A percentile compares a stretch with the other conserved stretches of the same genome.
These are phyloP conservation scores for Solanum chiquidenum DNA, from an alignment of 257 asterid genomes.

Conservation along the genomic window DNA sequence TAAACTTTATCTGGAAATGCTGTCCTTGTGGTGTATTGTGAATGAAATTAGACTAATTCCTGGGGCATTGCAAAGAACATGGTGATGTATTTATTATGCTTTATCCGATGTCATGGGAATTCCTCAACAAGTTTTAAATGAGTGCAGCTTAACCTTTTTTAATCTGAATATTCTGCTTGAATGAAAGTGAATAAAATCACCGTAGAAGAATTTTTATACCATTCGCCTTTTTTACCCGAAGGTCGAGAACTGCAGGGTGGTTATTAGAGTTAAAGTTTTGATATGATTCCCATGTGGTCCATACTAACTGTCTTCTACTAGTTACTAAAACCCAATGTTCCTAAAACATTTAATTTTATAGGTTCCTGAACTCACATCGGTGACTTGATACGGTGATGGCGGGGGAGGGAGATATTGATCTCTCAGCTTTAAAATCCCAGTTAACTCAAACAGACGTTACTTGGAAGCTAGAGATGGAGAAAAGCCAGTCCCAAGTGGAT, in stretches of 20 bases:
- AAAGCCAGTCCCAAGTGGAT: constrained; percentile 55
- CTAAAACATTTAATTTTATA: background rate
- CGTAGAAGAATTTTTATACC: background rate
- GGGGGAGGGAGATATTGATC: constrained; percentile 33
- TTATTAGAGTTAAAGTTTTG: background rate
- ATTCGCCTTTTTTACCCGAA: background rate
- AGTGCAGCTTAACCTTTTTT: background rate
- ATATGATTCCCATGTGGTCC: background rate
- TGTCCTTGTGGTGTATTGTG: background rate
- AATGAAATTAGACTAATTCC: background rate
- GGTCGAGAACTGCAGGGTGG: background rate
- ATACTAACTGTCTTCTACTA: background rate
- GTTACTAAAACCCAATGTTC: background rate
- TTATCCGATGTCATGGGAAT: background rate
- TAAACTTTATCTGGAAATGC: background rate
- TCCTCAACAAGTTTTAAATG: background rate
- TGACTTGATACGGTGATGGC: constrained; percentile 47
- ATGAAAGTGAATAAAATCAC: background rate
- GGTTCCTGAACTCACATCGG: background rate
- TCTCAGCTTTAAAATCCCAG: constrained; percentile 33
- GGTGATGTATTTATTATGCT: background rate
- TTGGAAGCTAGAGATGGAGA: constrained; percentile 69
- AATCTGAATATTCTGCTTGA: background rate
- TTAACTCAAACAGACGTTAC: constrained; percentile 29
- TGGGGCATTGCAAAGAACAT: background rate